phyloP scores from a whole-genome alignment of 495 filamentous ascomycete species.

The Aspergillus bridgeri region DNA sequence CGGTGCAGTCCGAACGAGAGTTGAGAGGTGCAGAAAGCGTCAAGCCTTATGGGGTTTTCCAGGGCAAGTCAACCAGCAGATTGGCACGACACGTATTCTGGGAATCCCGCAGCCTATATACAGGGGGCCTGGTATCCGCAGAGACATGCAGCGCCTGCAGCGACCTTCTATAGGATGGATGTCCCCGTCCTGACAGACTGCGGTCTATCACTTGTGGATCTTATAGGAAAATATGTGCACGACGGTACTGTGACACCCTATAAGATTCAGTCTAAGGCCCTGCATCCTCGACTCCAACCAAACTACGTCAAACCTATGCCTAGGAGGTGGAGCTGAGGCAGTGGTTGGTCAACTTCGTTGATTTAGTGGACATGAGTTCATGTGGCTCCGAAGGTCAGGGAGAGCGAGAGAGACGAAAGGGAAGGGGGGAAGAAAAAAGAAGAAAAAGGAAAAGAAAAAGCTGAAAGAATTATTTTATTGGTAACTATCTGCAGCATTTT shows the following conservation, averaged over 20 bases:
- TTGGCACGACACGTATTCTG: neutral
- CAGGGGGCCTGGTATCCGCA: neutral
- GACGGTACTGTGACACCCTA: conserved; percentile 1
- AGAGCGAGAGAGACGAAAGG: neutral
- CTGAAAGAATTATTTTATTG: neutral
- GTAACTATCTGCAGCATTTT: neutral
- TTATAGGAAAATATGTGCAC: neutral
- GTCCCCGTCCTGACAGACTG: neutral
- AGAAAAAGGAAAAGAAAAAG: neutral
- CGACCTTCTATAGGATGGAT: neutral
- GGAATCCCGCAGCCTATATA: neutral
- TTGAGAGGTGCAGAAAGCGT: neutral
- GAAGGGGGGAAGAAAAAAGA: neutral
- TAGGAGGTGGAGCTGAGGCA: conserved; percentile 1
- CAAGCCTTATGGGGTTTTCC: neutral
- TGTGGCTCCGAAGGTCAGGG: neutral
- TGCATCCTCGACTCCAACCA: conserved; percentile 18
- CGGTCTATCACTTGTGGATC: conserved; percentile 6
- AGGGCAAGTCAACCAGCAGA: neutral
- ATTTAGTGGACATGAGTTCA: neutral
- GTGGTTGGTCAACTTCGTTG: conserved; percentile 7
- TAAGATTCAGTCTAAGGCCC: conserved; percentile 11
- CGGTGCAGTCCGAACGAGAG: neutral
- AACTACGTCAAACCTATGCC: conserved; percentile 25
- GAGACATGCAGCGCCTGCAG: conserved; percentile 3